Evolutionary conservation across 352 stramenopile species (phyloP).

Genomic region (Phytophthora meadii): DNA sequence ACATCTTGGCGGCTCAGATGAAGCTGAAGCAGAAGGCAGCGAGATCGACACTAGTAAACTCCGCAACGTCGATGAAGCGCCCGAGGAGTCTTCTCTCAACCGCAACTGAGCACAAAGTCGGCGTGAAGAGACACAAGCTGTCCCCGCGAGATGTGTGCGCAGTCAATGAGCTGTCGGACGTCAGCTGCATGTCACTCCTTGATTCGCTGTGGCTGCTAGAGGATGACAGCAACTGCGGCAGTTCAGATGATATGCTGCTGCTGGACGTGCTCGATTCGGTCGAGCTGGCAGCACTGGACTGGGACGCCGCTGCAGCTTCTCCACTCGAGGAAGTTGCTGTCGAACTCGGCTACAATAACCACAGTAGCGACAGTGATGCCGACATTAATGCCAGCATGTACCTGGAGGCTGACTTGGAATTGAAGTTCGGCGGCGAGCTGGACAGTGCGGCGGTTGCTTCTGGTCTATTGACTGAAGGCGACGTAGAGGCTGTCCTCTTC

Average conservation of each 20-base stretch:
- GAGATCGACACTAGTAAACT: not conserved
- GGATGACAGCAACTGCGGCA: not conserved
- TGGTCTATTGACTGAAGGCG: conserved; percentile 13
- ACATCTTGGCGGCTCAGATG: conserved; percentile 17
- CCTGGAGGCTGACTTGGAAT: not conserved
- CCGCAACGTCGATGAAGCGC: conserved; percentile 12
- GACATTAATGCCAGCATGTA: not conserved
- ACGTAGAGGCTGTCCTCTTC: conserved; percentile 14
- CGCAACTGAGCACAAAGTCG: not conserved
- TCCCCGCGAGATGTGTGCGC: conserved; percentile 19
- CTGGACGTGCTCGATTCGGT: conserved; percentile 18
- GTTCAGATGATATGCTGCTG: conserved; percentile 8
- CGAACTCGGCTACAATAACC: not conserved
- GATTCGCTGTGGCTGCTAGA: conserved; percentile 9
- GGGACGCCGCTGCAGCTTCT: conserved; percentile 9
- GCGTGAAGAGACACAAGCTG: conserved; percentile 26
- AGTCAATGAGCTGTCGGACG: conserved; percentile 6
- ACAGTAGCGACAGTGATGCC: not conserved
- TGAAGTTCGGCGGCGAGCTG: conserved; percentile 1
- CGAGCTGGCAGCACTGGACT: conserved; percentile 28
- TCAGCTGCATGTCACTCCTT: not conserved
- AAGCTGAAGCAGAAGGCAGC: conserved; percentile 8
- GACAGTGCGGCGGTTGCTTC: not conserved
- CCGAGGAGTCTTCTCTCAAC: conserved; percentile 2
- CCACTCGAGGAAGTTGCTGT: not conserved